Evolutionary conservation across 768 basidiomycete genomes (phyloP).

Genomic region (Cytidiella melzeri): DNA sequence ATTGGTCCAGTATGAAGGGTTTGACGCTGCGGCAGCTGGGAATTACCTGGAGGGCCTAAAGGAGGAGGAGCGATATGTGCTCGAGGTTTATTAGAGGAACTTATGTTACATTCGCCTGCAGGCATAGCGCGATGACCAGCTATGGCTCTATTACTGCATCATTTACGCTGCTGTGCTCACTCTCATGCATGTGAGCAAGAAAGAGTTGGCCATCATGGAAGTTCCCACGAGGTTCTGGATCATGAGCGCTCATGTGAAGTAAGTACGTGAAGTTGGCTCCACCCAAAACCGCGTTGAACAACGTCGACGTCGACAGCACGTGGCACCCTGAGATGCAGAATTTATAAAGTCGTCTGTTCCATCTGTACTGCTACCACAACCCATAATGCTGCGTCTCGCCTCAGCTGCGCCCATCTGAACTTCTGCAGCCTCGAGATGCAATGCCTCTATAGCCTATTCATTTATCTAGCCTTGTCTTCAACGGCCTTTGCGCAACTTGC

Average conservation of each 20-base stretch:
- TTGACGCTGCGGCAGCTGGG: conserved; percentile 60
- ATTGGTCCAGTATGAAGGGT: conserved; percentile 63
- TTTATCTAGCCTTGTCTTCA: background rate
- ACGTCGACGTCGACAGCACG: no score
- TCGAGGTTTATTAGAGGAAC: conserved; percentile 58
- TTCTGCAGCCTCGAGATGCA: background rate
- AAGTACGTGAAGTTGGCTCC: background rate
- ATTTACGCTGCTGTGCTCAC: background rate
- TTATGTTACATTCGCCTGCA: conserved; percentile 18
- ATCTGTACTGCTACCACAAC: background rate
- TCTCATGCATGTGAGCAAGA: background rate
- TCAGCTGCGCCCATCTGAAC: background rate
- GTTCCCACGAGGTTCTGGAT: background rate
- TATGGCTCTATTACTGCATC: background rate
- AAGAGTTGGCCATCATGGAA: no score
- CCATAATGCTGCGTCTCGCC: no score
- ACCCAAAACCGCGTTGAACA: no score
- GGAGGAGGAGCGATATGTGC: conserved; percentile 95
- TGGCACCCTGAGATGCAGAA: no score
- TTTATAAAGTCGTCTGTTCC: no score
- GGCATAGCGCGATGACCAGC: background rate
- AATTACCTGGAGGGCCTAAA: conserved; percentile 84
- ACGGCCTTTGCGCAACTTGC: conserved; percentile 45
- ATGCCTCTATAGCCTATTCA: background rate
- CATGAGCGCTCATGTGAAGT: background rate